A percentile compares a stretch with the other conserved stretches of the same genome.
These are phyloP conservation scores for Berberis vulgaris DNA, from an alignment of 164 flowering plant genomes.

Conservation along the genomic window DNA sequence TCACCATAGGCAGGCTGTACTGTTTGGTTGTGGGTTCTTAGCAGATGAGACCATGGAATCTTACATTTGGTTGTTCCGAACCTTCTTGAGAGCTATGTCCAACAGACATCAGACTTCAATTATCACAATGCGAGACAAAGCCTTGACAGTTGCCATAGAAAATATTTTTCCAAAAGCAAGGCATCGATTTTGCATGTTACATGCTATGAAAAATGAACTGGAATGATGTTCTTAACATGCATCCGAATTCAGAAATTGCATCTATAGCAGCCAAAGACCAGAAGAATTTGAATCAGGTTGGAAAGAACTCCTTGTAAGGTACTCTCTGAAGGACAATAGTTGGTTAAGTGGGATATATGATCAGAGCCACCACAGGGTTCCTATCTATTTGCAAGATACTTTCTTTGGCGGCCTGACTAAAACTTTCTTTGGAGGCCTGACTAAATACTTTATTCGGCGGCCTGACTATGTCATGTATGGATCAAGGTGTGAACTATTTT, in stretches of 20 bases:
- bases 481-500: slow-evolving; percentile 4
- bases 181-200: slow-evolving; percentile 7
- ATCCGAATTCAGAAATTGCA: slow-evolving; percentile 8
- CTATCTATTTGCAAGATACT: slow-evolving; percentile 1
- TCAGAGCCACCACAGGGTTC: slow-evolving; percentile 5
- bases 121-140: slow-evolving; percentile 10
- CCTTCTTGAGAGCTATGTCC: slow-evolving; percentile 9
- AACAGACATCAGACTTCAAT: slow-evolving; percentile 7
- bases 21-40: slow-evolving; percentile 13
- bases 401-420: slow-evolving; percentile 7
- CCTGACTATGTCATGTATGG: background rate
- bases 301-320: slow-evolving; percentile 3
- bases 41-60: slow-evolving; percentile 13
- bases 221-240: slow-evolving; percentile 6
- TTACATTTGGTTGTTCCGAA: slow-evolving; percentile 10
- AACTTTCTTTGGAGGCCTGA: slow-evolving; percentile 3
- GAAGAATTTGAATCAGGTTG: slow-evolving; percentile 8
- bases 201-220: slow-evolving; percentile 5
- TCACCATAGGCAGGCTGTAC: slow-evolving; percentile 9
- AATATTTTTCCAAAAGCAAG: slow-evolving; percentile 9
- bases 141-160: slow-evolving; percentile 7
- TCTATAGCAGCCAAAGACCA: background rate
- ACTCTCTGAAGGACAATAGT: slow-evolving; percentile 2
- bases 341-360: slow-evolving; percentile 6
- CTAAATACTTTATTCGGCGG: slow-evolving; percentile 3